phyloP scores from a whole-genome alignment of 116 monocot species.

The Thalassia testudinum region DNA sequence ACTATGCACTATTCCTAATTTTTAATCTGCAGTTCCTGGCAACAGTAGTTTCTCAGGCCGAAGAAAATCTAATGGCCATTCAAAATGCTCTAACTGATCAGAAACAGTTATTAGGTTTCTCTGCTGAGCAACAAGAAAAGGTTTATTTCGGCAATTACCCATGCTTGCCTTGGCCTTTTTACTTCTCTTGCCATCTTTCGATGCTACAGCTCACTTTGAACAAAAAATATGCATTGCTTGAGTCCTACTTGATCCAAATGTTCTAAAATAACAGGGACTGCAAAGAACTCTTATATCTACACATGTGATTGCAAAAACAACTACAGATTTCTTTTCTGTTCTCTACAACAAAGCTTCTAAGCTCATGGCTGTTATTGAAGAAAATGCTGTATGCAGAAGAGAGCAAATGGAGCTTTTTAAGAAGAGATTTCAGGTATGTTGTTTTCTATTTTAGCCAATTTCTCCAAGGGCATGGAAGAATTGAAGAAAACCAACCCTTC shows the following conservation, averaged over 20 bases:
- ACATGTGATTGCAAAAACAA: slow-evolving; percentile 34
- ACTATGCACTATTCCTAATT: no score
- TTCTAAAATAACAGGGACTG: slow-evolving; percentile 19
- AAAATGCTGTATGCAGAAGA: slow-evolving; percentile 22
- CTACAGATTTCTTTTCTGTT: slow-evolving; percentile 44
- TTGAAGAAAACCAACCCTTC: not conserved
- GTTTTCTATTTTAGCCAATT: not conserved
- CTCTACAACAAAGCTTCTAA: slow-evolving; percentile 15
- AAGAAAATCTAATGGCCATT: slow-evolving; percentile 31
- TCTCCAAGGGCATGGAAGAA: no score
- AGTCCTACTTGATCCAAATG: not conserved
- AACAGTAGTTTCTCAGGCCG: slow-evolving; percentile 34
- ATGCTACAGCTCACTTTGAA: no score
- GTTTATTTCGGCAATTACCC: no score
- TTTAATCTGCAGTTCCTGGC: slow-evolving; percentile 34
- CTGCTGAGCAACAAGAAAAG: slow-evolving; percentile 33
- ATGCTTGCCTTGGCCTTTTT: not conserved
- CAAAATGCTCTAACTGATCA: slow-evolving; percentile 34
- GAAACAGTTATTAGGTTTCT: slow-evolving; percentile 23
- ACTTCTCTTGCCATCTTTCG: not conserved
- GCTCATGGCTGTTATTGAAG: slow-evolving; percentile 19
- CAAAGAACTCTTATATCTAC: slow-evolving; percentile 33
- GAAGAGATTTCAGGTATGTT: slow-evolving; percentile 34
- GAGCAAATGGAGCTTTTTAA: slow-evolving; percentile 22
- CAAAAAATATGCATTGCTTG: no score